phyloP scores from a whole-genome alignment of 805 yeast genomes.

The Tetrapisispora arboricola region DNA sequence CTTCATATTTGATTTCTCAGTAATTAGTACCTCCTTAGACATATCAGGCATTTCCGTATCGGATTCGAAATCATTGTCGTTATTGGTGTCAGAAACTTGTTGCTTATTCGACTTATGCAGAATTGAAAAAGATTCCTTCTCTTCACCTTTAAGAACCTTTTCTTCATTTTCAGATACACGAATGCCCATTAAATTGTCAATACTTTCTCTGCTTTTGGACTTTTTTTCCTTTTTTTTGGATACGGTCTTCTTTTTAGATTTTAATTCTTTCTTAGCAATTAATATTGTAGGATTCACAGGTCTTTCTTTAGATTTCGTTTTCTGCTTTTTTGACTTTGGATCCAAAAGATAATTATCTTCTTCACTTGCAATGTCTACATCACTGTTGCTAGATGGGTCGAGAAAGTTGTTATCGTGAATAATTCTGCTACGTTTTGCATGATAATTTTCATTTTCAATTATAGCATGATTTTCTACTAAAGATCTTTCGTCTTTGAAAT shows the following conservation, averaged over 20 bases:
- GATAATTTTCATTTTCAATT: constrained; percentile 26
- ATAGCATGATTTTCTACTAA: constrained; percentile 53
- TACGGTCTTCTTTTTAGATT: neutral
- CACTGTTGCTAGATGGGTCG: constrained; percentile 10
- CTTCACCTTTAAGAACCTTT: neutral
- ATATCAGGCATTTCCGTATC: neutral
- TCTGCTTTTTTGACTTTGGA: constrained; percentile 8
- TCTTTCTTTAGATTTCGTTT: neutral
- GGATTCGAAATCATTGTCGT: neutral
- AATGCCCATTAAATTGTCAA: constrained; percentile 15
- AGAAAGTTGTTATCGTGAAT: constrained; percentile 8
- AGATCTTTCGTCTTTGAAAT: constrained; percentile 64
- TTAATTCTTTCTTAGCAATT: constrained; percentile 1
- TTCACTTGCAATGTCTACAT: constrained; percentile 19
- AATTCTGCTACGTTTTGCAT: constrained; percentile 20
- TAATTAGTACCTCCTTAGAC: neutral
- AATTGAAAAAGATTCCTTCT: neutral
- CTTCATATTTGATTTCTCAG: constrained; percentile 5
- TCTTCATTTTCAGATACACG: neutral
- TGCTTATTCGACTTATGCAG: neutral
- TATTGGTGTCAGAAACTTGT: neutral
- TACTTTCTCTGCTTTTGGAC: neutral
- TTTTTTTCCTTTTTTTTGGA: neutral
- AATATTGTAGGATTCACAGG: constrained; percentile 2
- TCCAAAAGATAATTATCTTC: constrained; percentile 12